Evolutionary conservation across 805 yeast species (phyloP), one percentile per base, ranked within the genome.

Genomic region (Schwanniomyces yamadae): DNA sequence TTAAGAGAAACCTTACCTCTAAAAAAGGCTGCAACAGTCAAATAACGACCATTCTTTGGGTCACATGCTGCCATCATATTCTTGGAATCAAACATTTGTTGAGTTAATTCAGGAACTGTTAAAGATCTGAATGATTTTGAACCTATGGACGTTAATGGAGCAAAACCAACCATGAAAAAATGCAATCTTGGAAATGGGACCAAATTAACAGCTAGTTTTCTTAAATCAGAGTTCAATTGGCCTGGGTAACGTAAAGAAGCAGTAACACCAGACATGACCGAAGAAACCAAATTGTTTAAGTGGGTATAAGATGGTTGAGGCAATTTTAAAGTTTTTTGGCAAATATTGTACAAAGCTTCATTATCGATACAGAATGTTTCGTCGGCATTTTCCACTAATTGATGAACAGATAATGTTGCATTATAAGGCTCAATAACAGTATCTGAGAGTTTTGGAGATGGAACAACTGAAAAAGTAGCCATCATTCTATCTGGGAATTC

Each of bases 51-150:
- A 59, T 82, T 81, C 68, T 82, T 75, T 50, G 96, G 95, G 64
- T 89, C 90, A 14, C 91, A 78, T 31, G 95, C 96, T 25, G 96
- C 95, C 96, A 89, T 89, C 93, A 89, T 85, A 66, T 87, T 89
- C 61, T 79, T 83, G 37, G 95, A 76, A 60, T 88, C 95, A 57
- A 89, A 88, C 82, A 89, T 78, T 68, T 89, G 96, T 68, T 86
- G 95, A 31, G 96, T 86, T 55, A 89, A 78, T 67, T 89, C 96
- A 25, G 93, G 91, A 32, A 89, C 96, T 28, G 89, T 78, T 54
- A 85, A 73, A 22, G 89, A 78, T 66, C 91, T 80, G 72, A 89
- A 89, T 10, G 87, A 79, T 57, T 83, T 81, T 14, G 95, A 77
- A 37, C 84, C 84, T 49, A 81, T 71, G 6, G 95, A 78, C 31